Percentiles rank a stretch among this genome's conserved stretches.
These are phyloP conservation scores for Rhizopus stolonifer DNA, from an alignment of 371 early-diverging fungal genomes.

Conservation along the genomic window DNA sequence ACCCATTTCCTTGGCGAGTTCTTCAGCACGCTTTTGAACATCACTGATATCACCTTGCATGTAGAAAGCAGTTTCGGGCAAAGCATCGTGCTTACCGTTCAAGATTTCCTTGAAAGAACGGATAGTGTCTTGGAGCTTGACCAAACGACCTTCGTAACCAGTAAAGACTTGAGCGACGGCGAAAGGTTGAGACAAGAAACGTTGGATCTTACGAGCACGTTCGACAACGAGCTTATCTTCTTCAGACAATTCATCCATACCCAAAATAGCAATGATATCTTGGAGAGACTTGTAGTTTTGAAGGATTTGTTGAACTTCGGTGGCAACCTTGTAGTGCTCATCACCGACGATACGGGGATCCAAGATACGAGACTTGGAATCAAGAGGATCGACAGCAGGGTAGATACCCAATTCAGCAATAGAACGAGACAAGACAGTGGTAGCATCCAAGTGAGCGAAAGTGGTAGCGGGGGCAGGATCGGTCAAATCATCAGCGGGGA, in stretches of 20 bases:
- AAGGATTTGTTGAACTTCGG: constrained; percentile 90
- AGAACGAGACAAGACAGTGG: constrained; percentile 96
- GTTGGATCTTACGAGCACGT: constrained; percentile 91
- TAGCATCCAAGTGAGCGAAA: constrained; percentile 98
- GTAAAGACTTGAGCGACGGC: constrained; percentile 95
- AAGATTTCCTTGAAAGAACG: constrained; percentile 95
- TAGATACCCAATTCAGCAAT: constrained; percentile 98
- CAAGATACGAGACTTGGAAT: constrained; percentile 95
- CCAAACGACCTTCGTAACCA: constrained; percentile 93
- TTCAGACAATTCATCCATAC: constrained; percentile 95
- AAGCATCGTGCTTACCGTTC: constrained; percentile 92
- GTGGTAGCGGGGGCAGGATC: constrained; percentile 99
- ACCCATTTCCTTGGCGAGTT: constrained; percentile 64
- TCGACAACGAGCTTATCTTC: constrained; percentile 97
- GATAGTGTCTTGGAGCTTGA: constrained; percentile 90
- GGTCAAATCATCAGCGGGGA: constrained; percentile 99
- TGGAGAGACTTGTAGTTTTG: constrained; percentile 96
- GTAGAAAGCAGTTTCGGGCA: constrained; percentile 96
- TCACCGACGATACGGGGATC: constrained; percentile 95
- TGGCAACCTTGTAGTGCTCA: constrained; percentile 93
- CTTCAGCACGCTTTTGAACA: constrained; percentile 87
- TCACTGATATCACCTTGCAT: constrained; percentile 96
- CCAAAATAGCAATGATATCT: constrained; percentile 95
- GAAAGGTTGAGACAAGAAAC: constrained; percentile 98
- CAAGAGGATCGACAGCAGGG: constrained; percentile 97